Conservation (phyloP, 2,329 filamentous ascomycete species). For the Colletotrichum echinochloae region DNA sequence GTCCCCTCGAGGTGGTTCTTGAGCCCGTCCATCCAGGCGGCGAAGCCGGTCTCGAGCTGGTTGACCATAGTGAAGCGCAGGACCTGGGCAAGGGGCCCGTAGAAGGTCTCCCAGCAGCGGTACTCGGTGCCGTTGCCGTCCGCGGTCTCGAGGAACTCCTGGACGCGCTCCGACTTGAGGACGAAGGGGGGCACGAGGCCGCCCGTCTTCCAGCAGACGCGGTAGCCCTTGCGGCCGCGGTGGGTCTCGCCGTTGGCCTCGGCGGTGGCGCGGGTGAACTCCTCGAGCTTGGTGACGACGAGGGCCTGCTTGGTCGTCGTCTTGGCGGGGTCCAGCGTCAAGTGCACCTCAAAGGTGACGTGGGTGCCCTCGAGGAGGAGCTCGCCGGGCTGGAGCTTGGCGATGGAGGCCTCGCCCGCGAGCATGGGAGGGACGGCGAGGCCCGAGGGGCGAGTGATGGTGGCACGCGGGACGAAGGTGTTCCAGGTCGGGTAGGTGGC, state of each 20-base stretch:
- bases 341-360: conserved; percentile 51
- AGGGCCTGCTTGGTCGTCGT: conserved; percentile 43
- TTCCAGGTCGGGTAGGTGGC: conserved; percentile 52
- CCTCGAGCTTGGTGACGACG: conserved; percentile 49
- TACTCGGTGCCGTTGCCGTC: conserved; percentile 52
- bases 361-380: conserved; percentile 48
- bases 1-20: conserved; percentile 48
- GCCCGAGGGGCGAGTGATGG: conserved; percentile 43
- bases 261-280: conserved; percentile 42
- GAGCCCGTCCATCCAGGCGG: conserved; percentile 54
- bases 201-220: conserved; percentile 54
- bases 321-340: conserved; percentile 45
- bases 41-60: conserved; percentile 51
- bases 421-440: conserved; percentile 41
- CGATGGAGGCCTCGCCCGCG: conserved; percentile 30
- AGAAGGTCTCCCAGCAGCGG: conserved; percentile 60
- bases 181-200: conserved; percentile 49
- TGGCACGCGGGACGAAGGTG: conserved; percentile 48
- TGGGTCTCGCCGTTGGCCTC: conserved; percentile 38
- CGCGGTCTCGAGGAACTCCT: conserved; percentile 53
- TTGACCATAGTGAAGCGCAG: conserved; percentile 50
- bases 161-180: conserved; percentile 55
- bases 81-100: conserved; percentile 52
- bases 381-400: conserved; percentile 33
- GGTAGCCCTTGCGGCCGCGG: conserved; percentile 49